These are phyloP conservation scores for Sarocladium oryzae DNA, from an alignment of 2,329 filamentous ascomycete genomes.

Conservation along the genomic window DNA sequence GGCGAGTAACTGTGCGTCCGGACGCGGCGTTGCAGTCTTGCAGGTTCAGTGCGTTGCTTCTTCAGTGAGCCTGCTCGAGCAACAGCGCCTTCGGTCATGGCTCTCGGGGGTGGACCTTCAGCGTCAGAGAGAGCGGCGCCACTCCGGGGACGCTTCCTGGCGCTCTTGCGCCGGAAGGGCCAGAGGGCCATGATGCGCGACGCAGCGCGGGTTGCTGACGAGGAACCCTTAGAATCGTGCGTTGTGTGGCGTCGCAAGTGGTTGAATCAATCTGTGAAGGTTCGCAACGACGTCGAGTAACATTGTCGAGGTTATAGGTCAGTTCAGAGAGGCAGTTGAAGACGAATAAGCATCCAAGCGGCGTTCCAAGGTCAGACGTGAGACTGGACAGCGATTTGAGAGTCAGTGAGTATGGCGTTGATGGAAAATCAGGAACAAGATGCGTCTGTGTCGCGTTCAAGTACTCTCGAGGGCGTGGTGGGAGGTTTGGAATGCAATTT, in stretches of 20 bases:
- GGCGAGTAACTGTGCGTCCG: conserved; percentile 58
- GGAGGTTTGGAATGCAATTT: conserved; percentile 1
- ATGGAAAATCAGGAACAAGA: neutral
- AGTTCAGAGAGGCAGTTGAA: neutral
- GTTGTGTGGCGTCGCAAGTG: neutral
- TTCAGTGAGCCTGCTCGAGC: conserved; percentile 24
- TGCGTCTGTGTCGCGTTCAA: conserved; percentile 1
- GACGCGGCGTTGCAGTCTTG: conserved; percentile 39
- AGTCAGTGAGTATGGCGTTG: neutral
- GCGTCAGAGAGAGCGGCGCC: conserved; percentile 49
- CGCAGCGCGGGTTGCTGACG: conserved; percentile 1
- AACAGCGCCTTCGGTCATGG: conserved; percentile 25
- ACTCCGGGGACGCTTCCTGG: conserved; percentile 51
- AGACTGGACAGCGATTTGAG: neutral
- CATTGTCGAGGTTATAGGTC: neutral
- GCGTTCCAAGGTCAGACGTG: neutral
- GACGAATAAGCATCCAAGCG: neutral
- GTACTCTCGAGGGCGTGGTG: conserved; percentile 4
- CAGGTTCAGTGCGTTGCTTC: conserved; percentile 39
- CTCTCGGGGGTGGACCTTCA: conserved; percentile 36
- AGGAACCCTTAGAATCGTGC: neutral
- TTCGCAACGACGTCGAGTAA: neutral
- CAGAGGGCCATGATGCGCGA: conserved; percentile 62
- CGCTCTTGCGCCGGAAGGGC: conserved; percentile 73
- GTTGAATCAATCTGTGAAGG: conserved; percentile 1